Conservation (phyloP, 306 rosid genomes). For the Prinsepia uniflora region DNA sequence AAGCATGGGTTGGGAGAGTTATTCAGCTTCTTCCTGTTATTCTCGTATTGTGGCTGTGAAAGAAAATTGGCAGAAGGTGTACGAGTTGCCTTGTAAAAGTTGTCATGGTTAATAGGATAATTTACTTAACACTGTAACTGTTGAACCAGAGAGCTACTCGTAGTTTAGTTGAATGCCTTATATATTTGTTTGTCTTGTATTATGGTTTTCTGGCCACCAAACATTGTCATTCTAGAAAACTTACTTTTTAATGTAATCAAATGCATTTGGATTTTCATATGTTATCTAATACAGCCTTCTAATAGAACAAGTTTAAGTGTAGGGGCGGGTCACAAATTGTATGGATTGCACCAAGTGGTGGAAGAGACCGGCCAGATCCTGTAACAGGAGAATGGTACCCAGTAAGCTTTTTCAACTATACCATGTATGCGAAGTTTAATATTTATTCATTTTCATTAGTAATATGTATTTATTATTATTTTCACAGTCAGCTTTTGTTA, state of each 20-base stretch:
- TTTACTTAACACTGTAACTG: background rate
- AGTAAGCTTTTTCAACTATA: constrained; percentile 50
- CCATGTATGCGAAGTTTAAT: background rate
- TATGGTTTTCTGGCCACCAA: background rate
- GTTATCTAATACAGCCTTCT: constrained; percentile 18
- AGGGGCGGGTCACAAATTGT: constrained; percentile 89
- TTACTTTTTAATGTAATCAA: constrained; percentile 3
- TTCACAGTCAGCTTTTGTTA: background rate
- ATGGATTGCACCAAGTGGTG: constrained; percentile 99
- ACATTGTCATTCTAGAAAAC: background rate
- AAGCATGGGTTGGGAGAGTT: background rate
- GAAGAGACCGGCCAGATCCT: constrained; percentile 86
- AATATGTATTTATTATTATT: background rate
- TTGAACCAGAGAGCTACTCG: too few relatives aligned
- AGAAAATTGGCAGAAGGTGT: background rate
- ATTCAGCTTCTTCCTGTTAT: too few relatives aligned
- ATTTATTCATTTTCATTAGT: background rate
- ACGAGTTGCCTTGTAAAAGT: background rate
- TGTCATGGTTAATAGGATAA: background rate
- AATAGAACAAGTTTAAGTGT: constrained; percentile 18
- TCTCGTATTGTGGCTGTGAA: background rate
- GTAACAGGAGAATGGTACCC: constrained; percentile 68
- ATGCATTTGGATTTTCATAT: constrained; percentile 4
- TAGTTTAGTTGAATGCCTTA: background rate
- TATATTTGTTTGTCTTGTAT: background rate